These are phyloP conservation scores for Blastobotrys elegans DNA, from an alignment of 1,139 yeast species.

Conservation along the genomic window DNA sequence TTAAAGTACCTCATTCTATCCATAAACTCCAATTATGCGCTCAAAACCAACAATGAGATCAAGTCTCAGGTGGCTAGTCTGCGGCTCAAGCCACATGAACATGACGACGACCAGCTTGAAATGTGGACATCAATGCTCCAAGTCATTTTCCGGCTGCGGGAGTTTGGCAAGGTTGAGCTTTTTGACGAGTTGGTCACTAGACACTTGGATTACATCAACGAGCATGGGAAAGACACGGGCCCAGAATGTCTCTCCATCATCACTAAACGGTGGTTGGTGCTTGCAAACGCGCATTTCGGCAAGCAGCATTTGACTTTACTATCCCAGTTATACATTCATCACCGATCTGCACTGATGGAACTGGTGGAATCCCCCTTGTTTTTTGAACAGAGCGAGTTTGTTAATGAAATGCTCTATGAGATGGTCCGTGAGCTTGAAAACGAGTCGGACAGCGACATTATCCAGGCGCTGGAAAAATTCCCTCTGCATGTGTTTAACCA, in stretches of 20 bases:
- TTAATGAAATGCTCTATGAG: slow-evolving; percentile 16
- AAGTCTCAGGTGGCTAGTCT: slow-evolving; percentile 15
- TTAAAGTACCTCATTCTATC: slow-evolving; percentile 18
- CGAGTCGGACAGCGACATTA: slow-evolving; percentile 2
- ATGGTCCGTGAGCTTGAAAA: slow-evolving; percentile 11
- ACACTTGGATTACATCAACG: slow-evolving; percentile 17
- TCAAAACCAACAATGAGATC: neutral
- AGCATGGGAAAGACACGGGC: slow-evolving; percentile 14
- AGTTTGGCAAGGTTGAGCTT: slow-evolving; percentile 18
- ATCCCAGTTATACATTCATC: slow-evolving; percentile 17
- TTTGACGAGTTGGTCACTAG: slow-evolving; percentile 19
- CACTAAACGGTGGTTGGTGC: slow-evolving; percentile 26
- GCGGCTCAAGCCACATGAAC: slow-evolving; percentile 12
- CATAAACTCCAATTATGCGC: slow-evolving; percentile 5
- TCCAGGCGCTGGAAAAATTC: slow-evolving; percentile 10
- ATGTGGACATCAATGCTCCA: slow-evolving; percentile 19
- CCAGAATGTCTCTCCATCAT: slow-evolving; percentile 16
- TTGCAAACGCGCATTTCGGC: slow-evolving; percentile 20
- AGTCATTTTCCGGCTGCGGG: slow-evolving; percentile 23
- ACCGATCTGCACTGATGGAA: slow-evolving; percentile 15
- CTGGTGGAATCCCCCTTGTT: slow-evolving; percentile 21
- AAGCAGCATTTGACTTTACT: slow-evolving; percentile 18
- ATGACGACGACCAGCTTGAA: slow-evolving; percentile 14
- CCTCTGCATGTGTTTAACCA: slow-evolving; percentile 20
- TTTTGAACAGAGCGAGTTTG: slow-evolving; percentile 22